Conservation (phyloP, 331 rosid species). For the Saraca asoca region DNA sequence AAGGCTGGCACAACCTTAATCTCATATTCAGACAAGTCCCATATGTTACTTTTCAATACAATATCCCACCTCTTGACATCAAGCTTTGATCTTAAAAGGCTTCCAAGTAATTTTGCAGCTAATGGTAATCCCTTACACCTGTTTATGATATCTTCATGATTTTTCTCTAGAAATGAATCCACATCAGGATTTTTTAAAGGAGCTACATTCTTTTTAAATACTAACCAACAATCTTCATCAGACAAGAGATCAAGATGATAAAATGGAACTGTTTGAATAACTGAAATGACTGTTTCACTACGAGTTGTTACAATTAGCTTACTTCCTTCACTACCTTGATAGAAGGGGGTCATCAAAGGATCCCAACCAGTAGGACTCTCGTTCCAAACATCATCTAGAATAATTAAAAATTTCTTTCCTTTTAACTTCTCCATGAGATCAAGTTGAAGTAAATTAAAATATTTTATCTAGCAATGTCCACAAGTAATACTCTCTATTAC, state of each 20-base stretch:
- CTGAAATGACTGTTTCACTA: not conserved
- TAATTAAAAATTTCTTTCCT: conserved; percentile 4
- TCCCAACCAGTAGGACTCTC: not conserved
- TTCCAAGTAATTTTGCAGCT: conserved; percentile 19
- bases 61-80: not conserved
- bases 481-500: not conserved
- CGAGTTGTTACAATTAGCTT: conserved; percentile 2
- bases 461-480: not conserved
- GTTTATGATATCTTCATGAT: not conserved
- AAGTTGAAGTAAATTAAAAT: not conserved
- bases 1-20: not conserved
- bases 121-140: conserved; percentile 24
- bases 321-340: not conserved
- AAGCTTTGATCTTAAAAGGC: not conserved
- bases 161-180: not conserved
- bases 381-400: conserved; percentile 18
- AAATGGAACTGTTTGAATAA: not conserved
- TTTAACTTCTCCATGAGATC: not conserved
- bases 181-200: not conserved
- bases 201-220: conserved; percentile 21
- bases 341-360: not conserved
- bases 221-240: not conserved
- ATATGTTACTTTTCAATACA: not conserved
- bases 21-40: conserved; percentile 8
- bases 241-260: not conserved